These are phyloP conservation scores for Solanum peruvianum DNA, from an alignment of 257 asterid species.

Conservation along the genomic window DNA sequence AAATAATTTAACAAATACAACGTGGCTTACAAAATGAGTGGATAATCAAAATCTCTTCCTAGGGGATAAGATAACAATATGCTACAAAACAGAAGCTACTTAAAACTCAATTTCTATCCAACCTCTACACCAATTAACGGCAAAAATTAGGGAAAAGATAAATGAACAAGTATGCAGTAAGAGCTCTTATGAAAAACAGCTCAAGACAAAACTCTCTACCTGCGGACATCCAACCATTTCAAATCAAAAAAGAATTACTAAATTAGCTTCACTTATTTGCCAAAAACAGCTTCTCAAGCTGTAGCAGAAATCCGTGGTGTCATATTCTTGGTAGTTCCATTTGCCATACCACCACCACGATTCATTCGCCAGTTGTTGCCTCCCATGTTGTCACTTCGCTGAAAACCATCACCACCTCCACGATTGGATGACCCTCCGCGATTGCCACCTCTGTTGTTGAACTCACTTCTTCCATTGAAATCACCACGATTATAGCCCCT, in stretches of 20 bases:
- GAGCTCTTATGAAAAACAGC: not conserved
- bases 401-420: conserved; percentile 50
- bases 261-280: not conserved
- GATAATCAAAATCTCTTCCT: not conserved
- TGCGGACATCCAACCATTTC: not conserved
- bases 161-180: not conserved
- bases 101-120: conserved; percentile 17
- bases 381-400: conserved; percentile 30
- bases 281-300: not conserved
- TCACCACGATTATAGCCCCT: conserved; percentile 54
- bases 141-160: not conserved
- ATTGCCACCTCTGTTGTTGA: conserved; percentile 42
- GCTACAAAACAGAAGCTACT: conserved; percentile 4
- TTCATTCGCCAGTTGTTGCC: conserved; percentile 12
- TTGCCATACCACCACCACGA: conserved; percentile 31
- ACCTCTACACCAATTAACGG: not conserved
- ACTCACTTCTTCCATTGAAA: conserved; percentile 45
- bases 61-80: not conserved
- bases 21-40: not conserved
- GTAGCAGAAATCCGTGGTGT: conserved; percentile 2
- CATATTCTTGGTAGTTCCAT: conserved; percentile 6
- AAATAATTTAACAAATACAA: not conserved
- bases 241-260: not conserved
- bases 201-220: not conserved
- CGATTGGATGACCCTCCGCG: conserved; percentile 47